Base-by-base conservation (phyloP, 2,329 filamentous ascomycete genomes). In the Drechmeria coniospora region DNA sequence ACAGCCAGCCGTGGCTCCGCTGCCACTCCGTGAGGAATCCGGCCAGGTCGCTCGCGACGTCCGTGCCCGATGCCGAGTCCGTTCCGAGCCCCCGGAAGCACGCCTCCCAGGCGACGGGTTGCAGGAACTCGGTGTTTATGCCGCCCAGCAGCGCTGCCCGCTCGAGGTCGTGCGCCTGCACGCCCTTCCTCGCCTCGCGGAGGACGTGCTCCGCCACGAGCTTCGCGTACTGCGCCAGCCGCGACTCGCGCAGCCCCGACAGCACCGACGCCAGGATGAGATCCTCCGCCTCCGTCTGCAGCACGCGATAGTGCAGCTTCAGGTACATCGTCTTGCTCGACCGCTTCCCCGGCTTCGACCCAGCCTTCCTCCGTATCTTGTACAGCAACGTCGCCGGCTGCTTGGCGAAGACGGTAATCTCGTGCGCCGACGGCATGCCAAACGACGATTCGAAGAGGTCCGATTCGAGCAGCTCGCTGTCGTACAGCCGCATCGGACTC, bases 321-420 rank as follows among this genome's bases (percentile, higher is more conserved):
- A 95, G 61, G 11, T 76, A 68, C 48, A 86, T 59, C 2, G 55
- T 64, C 43, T 56, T 61, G 21, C 40, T 41, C 0, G 37, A 29
- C 10, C 38, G 38, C 4, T 43, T 40, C 13, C 45, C 45, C 2
- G 46, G 50, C 33, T 52, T 54, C 10, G 50, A 44, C 1, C 36
- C 43, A 9, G 53, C 39, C 32, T 69, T 77, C 22, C 71, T 67
- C 0, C 52, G 70, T 29, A 94, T 78, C 44, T 76, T 82, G 56
- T 92, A 93, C 1, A 87, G 57, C 8, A 93, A 53, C 10, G 77
- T 80, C 2, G 81, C 77, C 0, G 87, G 81, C 41, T 93, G 82
- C 37, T 78, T 78, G 0, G 78, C 71, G 41, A 87, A 92, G 4
- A 93, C 65, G 25, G 76, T 57, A 11, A 81, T 55, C 12, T 56